phyloP scores from a whole-genome alignment of 805 yeast genomes.

The Saccharomycodes ludwigii region DNA sequence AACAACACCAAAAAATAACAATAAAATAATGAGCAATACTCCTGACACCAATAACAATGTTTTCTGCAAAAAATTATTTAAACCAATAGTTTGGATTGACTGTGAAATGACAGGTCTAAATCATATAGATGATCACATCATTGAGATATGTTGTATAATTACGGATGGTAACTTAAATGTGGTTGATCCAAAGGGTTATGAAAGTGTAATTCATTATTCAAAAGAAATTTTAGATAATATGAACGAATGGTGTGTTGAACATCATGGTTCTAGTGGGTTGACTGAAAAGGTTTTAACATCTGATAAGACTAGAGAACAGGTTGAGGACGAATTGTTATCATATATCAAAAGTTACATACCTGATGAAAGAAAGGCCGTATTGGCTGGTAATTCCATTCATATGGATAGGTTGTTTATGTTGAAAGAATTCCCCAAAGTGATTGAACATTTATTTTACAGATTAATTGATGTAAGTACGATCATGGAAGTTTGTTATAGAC shows the following conservation, averaged over 20 bases:
- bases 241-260: constrained; percentile 81
- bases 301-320: constrained; percentile 40
- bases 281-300: constrained; percentile 55
- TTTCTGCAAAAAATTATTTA: too few relatives aligned
- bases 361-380: constrained; percentile 42
- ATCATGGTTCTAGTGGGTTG: constrained; percentile 71
- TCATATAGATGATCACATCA: constrained; percentile 65
- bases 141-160: constrained; percentile 82
- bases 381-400: constrained; percentile 90
- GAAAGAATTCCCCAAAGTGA: constrained; percentile 67
- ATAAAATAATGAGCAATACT: too few relatives aligned
- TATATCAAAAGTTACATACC: constrained; percentile 50
- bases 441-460: constrained; percentile 56
- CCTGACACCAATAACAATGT: too few relatives aligned
- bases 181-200: constrained; percentile 62
- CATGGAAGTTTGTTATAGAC: constrained; percentile 69
- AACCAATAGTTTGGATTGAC: constrained; percentile 81
- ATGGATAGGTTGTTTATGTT: constrained; percentile 80
- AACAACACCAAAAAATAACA: too few relatives aligned
- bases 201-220: constrained; percentile 66
- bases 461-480: constrained; percentile 83
- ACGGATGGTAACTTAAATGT: constrained; percentile 74
- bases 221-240: constrained; percentile 49
- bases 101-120: constrained; percentile 98
- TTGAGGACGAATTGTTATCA: constrained; percentile 48